Evolutionary conservation across 2,329 filamentous ascomycete species (phyloP).

Genomic region (Hirsutella minnesotensis): DNA sequence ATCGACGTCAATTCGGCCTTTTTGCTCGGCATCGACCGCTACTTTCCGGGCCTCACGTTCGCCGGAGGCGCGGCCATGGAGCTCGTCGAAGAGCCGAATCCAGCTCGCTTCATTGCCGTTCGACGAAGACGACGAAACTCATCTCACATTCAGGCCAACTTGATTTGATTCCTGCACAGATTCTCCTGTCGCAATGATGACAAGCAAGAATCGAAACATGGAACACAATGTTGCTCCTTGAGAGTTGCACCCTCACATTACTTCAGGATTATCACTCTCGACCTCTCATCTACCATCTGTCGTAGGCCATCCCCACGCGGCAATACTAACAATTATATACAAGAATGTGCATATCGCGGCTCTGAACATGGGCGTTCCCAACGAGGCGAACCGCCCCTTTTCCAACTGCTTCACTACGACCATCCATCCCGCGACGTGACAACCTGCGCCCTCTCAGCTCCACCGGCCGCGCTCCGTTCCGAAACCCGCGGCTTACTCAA

Average conservation of each 20-base stretch:
- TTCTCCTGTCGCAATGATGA: no score
- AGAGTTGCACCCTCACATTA: background rate
- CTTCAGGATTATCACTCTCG: background rate
- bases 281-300: background rate
- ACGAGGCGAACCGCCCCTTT: no score
- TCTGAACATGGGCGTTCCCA: no score
- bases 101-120: slow-evolving; percentile 18
- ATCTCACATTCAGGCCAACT: no score
- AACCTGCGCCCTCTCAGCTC: no score
- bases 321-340: background rate
- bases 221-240: no score
- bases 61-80: slow-evolving; percentile 3
- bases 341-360: background rate
- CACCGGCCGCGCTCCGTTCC: no score
- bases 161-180: no score
- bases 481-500: no score
- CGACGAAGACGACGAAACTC: background rate
- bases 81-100: slow-evolving; percentile 17
- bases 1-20: slow-evolving; percentile 31
- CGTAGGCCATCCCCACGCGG: background rate
- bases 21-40: slow-evolving; percentile 18
- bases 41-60: slow-evolving; percentile 19
- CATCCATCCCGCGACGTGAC: no score
- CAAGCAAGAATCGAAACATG: no score
- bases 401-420: no score